A percentile compares a stretch with the other conserved stretches of the same genome.
Conservation (phyloP, 495 filamentous ascomycete species). For the Penicillium cosmopolitanum region DNA sequence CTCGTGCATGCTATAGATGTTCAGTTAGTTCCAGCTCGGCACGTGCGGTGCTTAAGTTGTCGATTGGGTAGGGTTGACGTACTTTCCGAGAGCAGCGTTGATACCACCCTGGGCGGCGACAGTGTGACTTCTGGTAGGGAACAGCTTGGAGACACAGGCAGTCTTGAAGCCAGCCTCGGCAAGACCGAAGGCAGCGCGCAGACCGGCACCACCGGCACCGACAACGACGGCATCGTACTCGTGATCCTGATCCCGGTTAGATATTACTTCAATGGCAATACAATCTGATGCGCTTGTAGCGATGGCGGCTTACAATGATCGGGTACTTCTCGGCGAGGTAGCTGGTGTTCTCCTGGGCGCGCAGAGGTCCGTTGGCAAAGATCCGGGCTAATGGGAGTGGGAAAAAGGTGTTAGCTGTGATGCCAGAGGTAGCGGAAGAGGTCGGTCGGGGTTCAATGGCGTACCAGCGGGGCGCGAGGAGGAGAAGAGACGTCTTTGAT, state of each 20-base stretch:
- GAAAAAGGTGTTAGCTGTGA: constrained; percentile 35
- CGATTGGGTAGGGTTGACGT: constrained; percentile 24
- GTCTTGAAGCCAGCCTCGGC: constrained; percentile 98
- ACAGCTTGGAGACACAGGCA: constrained; percentile 97
- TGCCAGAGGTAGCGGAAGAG: constrained; percentile 11
- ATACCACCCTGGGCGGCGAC: constrained; percentile 84
- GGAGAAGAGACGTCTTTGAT: constrained; percentile 77
- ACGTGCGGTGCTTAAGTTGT: background rate
- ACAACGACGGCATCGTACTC: constrained; percentile 91
- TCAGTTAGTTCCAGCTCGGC: constrained; percentile 21
- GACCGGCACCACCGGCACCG: constrained; percentile 90
- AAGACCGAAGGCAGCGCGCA: constrained; percentile 93
- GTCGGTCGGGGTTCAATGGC: constrained; percentile 32
- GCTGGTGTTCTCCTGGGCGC: constrained; percentile 87
- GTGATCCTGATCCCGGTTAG: constrained; percentile 60
- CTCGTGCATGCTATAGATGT: constrained; percentile 63
- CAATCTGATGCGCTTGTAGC: background rate
- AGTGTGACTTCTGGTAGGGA: constrained; percentile 93
- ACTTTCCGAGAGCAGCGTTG: constrained; percentile 94
- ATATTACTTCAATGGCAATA: constrained; percentile 14
- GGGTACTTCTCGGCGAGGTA: constrained; percentile 86
- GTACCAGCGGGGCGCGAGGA: constrained; percentile 80
- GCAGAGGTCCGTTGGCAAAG: constrained; percentile 79
- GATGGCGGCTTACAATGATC: constrained; percentile 72
- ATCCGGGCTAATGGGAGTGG: constrained; percentile 62